Conservation (phyloP, 257 asterid genomes). For the Hygrophila difformis region DNA sequence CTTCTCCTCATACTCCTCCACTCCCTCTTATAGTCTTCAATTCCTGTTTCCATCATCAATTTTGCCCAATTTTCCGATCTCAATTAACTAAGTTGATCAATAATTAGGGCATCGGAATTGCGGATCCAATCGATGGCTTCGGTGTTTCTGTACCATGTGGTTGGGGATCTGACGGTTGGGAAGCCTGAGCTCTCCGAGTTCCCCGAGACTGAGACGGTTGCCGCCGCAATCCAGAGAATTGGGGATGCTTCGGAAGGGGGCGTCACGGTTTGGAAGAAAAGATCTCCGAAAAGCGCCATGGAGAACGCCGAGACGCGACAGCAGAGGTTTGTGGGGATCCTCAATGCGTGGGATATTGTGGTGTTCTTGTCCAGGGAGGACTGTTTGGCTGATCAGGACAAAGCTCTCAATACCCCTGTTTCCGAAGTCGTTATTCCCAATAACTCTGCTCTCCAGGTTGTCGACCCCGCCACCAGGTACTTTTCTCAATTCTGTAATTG, state of each 20-base stretch:
- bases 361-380: constrained; percentile 77
- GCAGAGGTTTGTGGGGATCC: constrained; percentile 84
- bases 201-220: constrained; percentile 71
- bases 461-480: constrained; percentile 95
- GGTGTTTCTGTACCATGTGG: constrained; percentile 85
- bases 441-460: constrained; percentile 62
- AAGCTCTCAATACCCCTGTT: constrained; percentile 77
- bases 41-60: too few species aligned
- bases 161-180: constrained; percentile 98
- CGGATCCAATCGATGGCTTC: constrained; percentile 43
- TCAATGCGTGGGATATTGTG: constrained; percentile 73
- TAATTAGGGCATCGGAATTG: too few species aligned
- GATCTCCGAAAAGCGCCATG: constrained; percentile 35
- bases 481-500: too few species aligned
- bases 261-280: constrained; percentile 84
- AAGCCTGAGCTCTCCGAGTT: constrained; percentile 92
- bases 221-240: constrained; percentile 71
- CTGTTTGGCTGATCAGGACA: constrained; percentile 57
- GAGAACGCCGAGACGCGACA: constrained; percentile 75
- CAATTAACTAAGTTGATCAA: too few species aligned
- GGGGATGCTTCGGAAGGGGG: constrained; percentile 90
- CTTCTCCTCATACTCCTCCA: constrained; percentile 49
- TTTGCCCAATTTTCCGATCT: not conserved
- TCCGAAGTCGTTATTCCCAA: constrained; percentile 64
- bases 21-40: constrained; percentile 29